These are phyloP conservation scores for Gossypium anomalum DNA, from an alignment of 345 rosid species.

Conservation along the genomic window DNA sequence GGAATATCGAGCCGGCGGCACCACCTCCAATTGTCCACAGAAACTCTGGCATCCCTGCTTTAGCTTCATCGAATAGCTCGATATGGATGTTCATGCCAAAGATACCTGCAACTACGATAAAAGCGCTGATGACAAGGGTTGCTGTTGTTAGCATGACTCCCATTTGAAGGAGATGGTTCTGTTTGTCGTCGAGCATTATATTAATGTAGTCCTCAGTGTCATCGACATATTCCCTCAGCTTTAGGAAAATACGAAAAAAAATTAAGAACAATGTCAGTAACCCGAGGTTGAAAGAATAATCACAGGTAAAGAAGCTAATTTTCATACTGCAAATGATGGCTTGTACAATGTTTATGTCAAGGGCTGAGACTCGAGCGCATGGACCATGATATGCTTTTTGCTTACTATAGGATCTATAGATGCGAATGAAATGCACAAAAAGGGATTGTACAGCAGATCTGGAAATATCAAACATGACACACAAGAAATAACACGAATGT, in stretches of 20 bases:
- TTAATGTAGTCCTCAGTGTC: constrained; percentile 97
- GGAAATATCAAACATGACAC: neutral
- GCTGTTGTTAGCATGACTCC: constrained; percentile 96
- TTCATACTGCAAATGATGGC: neutral
- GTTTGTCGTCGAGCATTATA: constrained; percentile 94
- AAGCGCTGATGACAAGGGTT: constrained; percentile 67
- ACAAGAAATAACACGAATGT: neutral
- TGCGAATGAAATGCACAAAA: neutral
- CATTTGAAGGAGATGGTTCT: constrained; percentile 93
- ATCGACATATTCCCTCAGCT: constrained; percentile 94
- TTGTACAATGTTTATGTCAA: neutral
- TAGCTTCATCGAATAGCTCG: constrained; percentile 34
- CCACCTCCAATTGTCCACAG: constrained; percentile 80
- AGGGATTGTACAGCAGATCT: neutral
- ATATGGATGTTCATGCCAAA: constrained; percentile 77
- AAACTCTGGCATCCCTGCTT: constrained; percentile 39
- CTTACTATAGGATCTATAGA: neutral
- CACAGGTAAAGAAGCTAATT: neutral
- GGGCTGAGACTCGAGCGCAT: neutral
- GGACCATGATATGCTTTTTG: neutral
- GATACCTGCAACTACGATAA: constrained; percentile 66
- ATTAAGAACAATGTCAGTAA: constrained; percentile 18
- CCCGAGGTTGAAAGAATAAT: neutral
- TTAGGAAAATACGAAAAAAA: constrained; percentile 7
- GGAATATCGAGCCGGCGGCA: constrained; percentile 47